phyloP scores from a whole-genome alignment of 139 green algal species.

The Yamagishiella unicocca region DNA sequence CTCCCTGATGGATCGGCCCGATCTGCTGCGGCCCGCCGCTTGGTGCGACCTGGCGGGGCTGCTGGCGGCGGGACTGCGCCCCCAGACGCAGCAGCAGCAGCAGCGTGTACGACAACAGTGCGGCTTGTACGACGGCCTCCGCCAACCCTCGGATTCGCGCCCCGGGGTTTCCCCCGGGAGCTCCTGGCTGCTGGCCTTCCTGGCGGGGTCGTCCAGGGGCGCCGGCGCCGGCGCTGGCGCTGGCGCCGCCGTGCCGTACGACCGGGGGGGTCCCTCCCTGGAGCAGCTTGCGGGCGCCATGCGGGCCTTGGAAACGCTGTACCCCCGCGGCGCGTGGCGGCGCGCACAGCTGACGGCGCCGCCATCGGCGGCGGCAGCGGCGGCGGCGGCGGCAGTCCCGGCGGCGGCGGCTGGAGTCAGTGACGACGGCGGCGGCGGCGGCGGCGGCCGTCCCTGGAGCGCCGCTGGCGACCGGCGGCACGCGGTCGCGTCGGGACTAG shows the following conservation, averaged over 20 bases:
- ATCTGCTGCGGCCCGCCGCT: background rate
- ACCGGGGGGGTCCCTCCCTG: background rate
- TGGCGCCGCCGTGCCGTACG: too few relatives aligned
- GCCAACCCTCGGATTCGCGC: background rate
- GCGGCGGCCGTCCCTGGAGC: background rate
- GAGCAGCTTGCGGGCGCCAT: background rate
- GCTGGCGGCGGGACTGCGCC: background rate
- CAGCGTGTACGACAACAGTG: background rate
- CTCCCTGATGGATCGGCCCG: background rate
- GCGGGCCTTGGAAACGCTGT: conserved; percentile 5
- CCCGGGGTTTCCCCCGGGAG: background rate
- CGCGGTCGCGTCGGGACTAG: too few relatives aligned
- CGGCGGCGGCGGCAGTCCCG: background rate
- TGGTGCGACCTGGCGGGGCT: background rate
- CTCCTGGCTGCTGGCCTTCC: conserved; percentile 3
- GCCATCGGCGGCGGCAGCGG: background rate
- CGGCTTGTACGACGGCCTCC: background rate
- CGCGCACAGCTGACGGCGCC: background rate
- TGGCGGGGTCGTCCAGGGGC: background rate
- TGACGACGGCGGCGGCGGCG: background rate
- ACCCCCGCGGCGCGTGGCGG: background rate
- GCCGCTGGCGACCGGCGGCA: background rate
- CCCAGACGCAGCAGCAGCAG: background rate
- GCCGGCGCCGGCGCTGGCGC: background rate
- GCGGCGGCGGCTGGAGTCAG: background rate